phyloP scores from a whole-genome alignment of 495 filamentous ascomycete species.

The Corynascus novoguineensis region DNA sequence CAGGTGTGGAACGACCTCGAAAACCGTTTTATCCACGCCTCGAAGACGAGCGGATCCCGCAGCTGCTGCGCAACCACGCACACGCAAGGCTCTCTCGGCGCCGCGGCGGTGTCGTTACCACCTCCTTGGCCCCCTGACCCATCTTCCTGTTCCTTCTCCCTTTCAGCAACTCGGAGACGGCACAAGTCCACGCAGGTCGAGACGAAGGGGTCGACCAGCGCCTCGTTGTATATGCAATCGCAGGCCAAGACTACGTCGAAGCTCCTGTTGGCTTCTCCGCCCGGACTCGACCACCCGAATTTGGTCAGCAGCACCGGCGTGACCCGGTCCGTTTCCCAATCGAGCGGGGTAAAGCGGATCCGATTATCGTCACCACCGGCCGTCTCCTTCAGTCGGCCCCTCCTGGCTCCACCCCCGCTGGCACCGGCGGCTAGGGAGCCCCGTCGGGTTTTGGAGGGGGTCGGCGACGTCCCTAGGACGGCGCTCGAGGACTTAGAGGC shows the following conservation, averaged over 20 bases:
- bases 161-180: slow-evolving; percentile 45
- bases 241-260: slow-evolving; percentile 71
- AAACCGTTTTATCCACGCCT: slow-evolving; percentile 70
- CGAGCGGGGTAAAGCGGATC: slow-evolving; percentile 51
- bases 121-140: not conserved
- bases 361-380: not conserved
- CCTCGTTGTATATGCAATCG: slow-evolving; percentile 87
- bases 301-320: slow-evolving; percentile 33
- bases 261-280: slow-evolving; percentile 12
- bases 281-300: not conserved
- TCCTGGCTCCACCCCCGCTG: no score
- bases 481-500: not conserved
- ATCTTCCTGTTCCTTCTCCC: not conserved
- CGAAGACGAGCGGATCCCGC: slow-evolving; percentile 76
- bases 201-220: slow-evolving; percentile 76
- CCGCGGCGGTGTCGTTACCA: slow-evolving; percentile 1
- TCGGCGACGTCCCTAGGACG: not conserved
- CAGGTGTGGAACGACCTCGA: slow-evolving; percentile 62
- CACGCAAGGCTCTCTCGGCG: slow-evolving; percentile 23
- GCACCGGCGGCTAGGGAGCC: not conserved
- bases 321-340: slow-evolving; percentile 62
- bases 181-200: slow-evolving; percentile 77
- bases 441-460: not conserved
- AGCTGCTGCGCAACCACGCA: slow-evolving; percentile 84
- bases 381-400: no score